Evolutionary conservation across 1,139 yeast genomes (phyloP), one percentile per base, ranked within the genome.

Genomic region (Geotrichum candidum): DNA sequence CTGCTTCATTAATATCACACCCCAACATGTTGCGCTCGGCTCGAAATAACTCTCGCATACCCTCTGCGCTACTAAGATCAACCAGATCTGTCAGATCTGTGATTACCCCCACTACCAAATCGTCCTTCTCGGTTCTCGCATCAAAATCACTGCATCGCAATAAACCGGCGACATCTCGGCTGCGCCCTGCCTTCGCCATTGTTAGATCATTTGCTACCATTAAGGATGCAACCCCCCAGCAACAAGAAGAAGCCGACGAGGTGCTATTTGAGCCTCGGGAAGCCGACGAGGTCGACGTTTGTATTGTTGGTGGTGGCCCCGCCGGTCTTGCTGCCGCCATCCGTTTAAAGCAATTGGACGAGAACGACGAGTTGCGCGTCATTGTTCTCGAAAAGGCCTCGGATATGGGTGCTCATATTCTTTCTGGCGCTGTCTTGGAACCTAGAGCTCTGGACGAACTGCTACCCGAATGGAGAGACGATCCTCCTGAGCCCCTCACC

Each of bases 241-340:
- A 62, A 51, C 57, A 52, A 33, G 61, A 56, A n/a, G 57, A 56
- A 31, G 57, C 57, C 53, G 65, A 63, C 53, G 59, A 55, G 25
- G 48, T 46, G n/a, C 56, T 63, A 11, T 25, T 52, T 15, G 85
- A 82, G 65, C 91, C 87, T 65, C 79, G 98, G 63, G 96, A 88
- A 10, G 82, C 81, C 7, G 98, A 94, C 69, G 82, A 83, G 48
- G 97, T 90, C 18, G 99, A 94, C 73, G 96, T 94, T 23, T 89
- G 96, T 70, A 90, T 94, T 57, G 96, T 94, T 1, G 99, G 99
- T 51, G 99, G 96, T 53, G 99, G 99, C 0, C 98, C 98, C 3
- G 96, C 98, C 1, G 99, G 99, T 11, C 79, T 94, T 61, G 94
- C 97, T 1, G 87, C 99, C 0, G 99, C 98, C 15, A 94, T 94